Conservation (phyloP, 2,329 filamentous ascomycete species). For the Trichophyton rubrum region DNA sequence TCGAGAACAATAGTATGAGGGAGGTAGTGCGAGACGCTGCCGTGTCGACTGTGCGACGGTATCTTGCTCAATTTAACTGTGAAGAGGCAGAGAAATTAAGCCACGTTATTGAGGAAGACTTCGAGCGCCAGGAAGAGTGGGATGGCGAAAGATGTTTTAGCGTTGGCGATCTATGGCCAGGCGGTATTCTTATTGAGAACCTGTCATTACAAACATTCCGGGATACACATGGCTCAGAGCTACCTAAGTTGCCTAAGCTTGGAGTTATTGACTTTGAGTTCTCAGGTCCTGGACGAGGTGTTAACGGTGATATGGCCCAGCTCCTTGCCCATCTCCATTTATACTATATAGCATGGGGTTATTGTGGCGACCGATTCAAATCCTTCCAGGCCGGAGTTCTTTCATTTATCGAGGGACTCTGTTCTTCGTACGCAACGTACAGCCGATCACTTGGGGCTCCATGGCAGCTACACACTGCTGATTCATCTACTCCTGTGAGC, state of each 20-base stretch:
- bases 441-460: not conserved
- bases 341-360: conserved; percentile 5
- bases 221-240: not conserved
- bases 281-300: conserved; percentile 6
- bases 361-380: not conserved
- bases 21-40: conserved; percentile 6
- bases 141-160: conserved; percentile 7
- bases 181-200: conserved; percentile 5
- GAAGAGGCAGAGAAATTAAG: not conserved
- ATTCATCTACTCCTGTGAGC: not conserved
- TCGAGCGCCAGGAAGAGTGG: conserved; percentile 2
- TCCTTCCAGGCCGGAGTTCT: not conserved
- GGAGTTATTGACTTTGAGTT: conserved; percentile 11
- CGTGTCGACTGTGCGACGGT: conserved; percentile 3
- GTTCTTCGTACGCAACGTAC: conserved; percentile 4
- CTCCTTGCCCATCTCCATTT: conserved; percentile 11
- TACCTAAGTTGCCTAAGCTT: conserved; percentile 4
- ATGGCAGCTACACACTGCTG: not conserved
- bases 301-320: conserved; percentile 9
- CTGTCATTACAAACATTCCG: not conserved
- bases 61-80: conserved; percentile 5
- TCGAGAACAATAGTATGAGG: conserved; percentile 6
- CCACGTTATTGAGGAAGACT: conserved; percentile 8
- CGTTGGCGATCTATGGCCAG: conserved; percentile 9
- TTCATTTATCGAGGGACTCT: conserved; percentile 3